Evolutionary conservation across 495 filamentous ascomycete genomes (phyloP).

Genomic region (Hypoxylon cercidicola): DNA sequence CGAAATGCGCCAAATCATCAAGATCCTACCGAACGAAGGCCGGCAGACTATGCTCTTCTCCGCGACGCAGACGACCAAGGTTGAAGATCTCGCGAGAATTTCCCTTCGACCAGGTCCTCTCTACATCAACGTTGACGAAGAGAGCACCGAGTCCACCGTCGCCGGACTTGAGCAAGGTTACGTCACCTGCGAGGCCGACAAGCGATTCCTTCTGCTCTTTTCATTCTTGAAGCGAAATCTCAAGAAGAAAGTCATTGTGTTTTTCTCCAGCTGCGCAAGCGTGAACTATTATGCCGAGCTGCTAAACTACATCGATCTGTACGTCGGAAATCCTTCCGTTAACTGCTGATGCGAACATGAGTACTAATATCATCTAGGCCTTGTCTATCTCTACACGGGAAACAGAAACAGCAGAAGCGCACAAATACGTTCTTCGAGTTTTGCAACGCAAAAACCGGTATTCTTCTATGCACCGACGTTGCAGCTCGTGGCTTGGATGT

Average conservation of each 20-base stretch:
- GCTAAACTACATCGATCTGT: conserved; percentile 95
- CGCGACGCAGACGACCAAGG: conserved; percentile 97
- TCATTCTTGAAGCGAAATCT: conserved; percentile 92
- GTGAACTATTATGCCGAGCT: conserved; percentile 96
- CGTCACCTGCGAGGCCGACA: conserved; percentile 90
- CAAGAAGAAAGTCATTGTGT: conserved; percentile 97
- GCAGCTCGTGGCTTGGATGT: conserved; percentile 92
- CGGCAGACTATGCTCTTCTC: conserved; percentile 98
- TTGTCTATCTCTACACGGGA: conserved; percentile 69
- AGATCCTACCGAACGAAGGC: conserved; percentile 89
- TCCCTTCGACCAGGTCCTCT: conserved; percentile 91
- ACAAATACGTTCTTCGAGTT: conserved; percentile 99
- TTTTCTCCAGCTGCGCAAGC: conserved; percentile 92
- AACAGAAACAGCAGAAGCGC: conserved; percentile 96
- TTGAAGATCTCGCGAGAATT: conserved; percentile 94
- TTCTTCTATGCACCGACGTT: conserved; percentile 95
- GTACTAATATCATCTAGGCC: conserved; percentile 46
- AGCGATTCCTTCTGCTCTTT: conserved; percentile 93
- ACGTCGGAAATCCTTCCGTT: conserved; percentile 59
- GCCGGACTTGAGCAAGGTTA: conserved; percentile 96
- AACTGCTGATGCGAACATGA: conserved; percentile 27
- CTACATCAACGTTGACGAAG: conserved; percentile 67
- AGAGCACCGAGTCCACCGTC: conserved; percentile 83
- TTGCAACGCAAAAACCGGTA: conserved; percentile 90
- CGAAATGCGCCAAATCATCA: conserved; percentile 96